A percentile compares a stretch with the other conserved stretches of the same genome.
Evolutionary conservation across 768 basidiomycete genomes (phyloP).

Genomic region (Basidioascus undulatus): DNA sequence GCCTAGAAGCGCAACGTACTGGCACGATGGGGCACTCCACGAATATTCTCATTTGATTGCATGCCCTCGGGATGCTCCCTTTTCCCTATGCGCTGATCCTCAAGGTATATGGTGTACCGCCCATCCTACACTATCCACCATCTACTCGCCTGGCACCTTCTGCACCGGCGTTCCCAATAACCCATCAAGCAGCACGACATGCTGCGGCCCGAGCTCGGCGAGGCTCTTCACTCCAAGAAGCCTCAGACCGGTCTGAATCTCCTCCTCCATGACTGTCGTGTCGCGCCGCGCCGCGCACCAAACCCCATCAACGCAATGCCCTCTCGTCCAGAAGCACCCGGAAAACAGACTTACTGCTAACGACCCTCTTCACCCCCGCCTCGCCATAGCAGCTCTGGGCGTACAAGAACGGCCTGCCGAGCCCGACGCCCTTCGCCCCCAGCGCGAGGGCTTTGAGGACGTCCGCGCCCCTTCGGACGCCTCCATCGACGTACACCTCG

Average conservation of each 20-base stretch:
- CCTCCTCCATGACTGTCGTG: conserved; percentile 17
- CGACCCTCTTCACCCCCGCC: conserved; percentile 12
- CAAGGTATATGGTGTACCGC: too few relatives aligned
- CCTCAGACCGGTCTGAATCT: conserved; percentile 21
- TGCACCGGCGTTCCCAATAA: too few relatives aligned
- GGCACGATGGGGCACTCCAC: too few relatives aligned
- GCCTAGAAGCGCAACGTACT: too few relatives aligned
- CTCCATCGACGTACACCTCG: conserved; percentile 26
- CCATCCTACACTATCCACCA: too few relatives aligned
- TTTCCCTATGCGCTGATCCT: too few relatives aligned
- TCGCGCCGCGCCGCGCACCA: background rate
- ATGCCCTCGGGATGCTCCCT: too few relatives aligned
- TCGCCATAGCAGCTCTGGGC: conserved; percentile 24
- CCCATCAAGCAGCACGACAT: too few relatives aligned
- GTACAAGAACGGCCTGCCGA: conserved; percentile 67
- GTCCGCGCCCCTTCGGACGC: conserved; percentile 26
- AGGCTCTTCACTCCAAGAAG: conserved; percentile 20
- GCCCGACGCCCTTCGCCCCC: conserved; percentile 61
- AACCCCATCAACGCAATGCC: too few relatives aligned
- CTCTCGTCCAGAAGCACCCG: background rate
- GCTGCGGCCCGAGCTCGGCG: conserved; percentile 17
- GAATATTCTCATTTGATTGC: too few relatives aligned
- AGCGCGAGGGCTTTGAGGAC: conserved; percentile 23
- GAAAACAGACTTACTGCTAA: conserved; percentile 9
- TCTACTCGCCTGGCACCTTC: too few relatives aligned